Percentiles rank a stretch among this genome's conserved stretches.
Evolutionary conservation across 352 stramenopile genomes (phyloP).

Genomic region (Phytophthora ramorum): DNA sequence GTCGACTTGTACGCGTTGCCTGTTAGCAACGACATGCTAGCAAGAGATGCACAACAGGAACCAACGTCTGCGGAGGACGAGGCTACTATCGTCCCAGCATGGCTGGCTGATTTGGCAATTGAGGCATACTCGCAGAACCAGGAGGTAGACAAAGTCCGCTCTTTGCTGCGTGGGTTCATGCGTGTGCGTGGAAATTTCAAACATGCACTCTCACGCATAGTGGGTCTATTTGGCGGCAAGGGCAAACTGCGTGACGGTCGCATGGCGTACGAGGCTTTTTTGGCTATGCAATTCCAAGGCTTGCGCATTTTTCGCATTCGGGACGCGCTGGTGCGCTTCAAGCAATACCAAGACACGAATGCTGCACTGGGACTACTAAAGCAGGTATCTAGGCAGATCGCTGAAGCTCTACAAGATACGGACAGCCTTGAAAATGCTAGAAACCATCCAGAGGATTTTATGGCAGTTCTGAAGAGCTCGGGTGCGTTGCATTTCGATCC

Average conservation of each 20-base stretch:
- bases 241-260: slow-evolving; percentile 36
- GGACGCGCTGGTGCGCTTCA: slow-evolving; percentile 54
- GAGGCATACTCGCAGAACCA: slow-evolving; percentile 46
- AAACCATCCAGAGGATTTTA: slow-evolving; percentile 19
- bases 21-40: slow-evolving; percentile 28
- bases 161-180: slow-evolving; percentile 52
- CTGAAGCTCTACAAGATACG: slow-evolving; percentile 22
- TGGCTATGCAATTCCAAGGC: slow-evolving; percentile 52
- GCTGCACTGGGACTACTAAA: slow-evolving; percentile 43
- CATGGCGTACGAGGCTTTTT: slow-evolving; percentile 51
- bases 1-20: slow-evolving; percentile 34
- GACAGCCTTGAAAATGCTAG: slow-evolving; percentile 17
- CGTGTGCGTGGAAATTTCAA: slow-evolving; percentile 38
- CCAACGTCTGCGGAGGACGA: slow-evolving; percentile 4
- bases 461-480: slow-evolving; percentile 22
- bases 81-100: slow-evolving; percentile 32
- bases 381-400: slow-evolving; percentile 43
- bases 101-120: slow-evolving; percentile 46
- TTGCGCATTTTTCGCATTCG: slow-evolving; percentile 48
- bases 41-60: slow-evolving; percentile 13
- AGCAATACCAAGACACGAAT: slow-evolving; percentile 44
- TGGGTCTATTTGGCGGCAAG: slow-evolving; percentile 30
- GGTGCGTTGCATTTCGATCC: slow-evolving; percentile 31
- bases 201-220: slow-evolving; percentile 39
- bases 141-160: slow-evolving; percentile 56